phyloP scores from a whole-genome alignment of 2,329 filamentous ascomycete genomes.

The Lasiodiplodia hormozganensis region DNA sequence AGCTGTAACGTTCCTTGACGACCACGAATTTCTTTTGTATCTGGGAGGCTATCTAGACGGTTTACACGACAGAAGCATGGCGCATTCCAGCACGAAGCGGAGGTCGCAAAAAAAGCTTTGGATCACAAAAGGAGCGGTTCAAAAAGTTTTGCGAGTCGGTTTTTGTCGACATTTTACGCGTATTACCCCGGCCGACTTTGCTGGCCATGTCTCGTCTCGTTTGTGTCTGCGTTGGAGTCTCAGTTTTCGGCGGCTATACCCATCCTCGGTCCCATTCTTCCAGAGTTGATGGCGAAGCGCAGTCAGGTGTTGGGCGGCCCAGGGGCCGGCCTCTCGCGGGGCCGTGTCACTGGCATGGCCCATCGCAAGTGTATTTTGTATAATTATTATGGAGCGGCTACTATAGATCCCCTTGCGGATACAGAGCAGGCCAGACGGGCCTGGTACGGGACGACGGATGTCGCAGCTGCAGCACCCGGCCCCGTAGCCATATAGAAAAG shows the following conservation, averaged over 20 bases:
- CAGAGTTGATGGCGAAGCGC: conserved; percentile 23
- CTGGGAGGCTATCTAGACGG: conserved; percentile 23
- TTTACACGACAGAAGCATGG: conserved; percentile 11
- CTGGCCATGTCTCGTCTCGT: not conserved
- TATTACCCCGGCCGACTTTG: not conserved
- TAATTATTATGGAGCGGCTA: conserved; percentile 17
- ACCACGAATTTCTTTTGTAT: conserved; percentile 41
- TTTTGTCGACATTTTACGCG: conserved; percentile 16
- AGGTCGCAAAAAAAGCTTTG: conserved; percentile 20
- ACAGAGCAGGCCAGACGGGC: conserved; percentile 2
- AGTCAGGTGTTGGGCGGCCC: conserved; percentile 16
- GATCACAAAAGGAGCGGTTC: conserved; percentile 21
- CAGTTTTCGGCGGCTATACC: conserved; percentile 30
- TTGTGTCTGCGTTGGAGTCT: conserved; percentile 17
- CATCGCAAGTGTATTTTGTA: conserved; percentile 22
- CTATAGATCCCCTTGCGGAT: conserved; percentile 19
- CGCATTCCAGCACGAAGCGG: not conserved
- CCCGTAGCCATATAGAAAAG: conserved; percentile 7
- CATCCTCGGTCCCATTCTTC: conserved; percentile 21
- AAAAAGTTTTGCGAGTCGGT: conserved; percentile 13
- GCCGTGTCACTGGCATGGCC: not conserved
- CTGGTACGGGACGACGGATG: not conserved
- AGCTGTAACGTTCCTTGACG: conserved; percentile 32
- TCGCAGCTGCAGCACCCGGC: not conserved
- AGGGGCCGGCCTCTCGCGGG: not conserved